These are phyloP conservation scores for Phylloporus sp. DNA, from an alignment of 1,284 basidiomycete species.

Conservation along the genomic window DNA sequence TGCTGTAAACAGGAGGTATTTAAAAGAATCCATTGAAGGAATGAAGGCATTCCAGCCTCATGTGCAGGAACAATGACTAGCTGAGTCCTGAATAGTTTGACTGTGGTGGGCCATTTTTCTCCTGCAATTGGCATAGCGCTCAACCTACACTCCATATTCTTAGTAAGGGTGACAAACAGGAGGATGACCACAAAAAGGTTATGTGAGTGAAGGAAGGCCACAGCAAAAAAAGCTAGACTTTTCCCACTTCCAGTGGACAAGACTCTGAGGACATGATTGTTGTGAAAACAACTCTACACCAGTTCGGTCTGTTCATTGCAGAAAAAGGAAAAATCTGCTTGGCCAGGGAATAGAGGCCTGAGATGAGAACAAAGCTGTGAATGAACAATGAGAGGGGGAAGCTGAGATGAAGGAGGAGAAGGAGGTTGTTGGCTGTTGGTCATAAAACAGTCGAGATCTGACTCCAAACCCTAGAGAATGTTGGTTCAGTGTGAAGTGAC, in stretches of 20 bases:
- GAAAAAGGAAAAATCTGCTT: background rate
- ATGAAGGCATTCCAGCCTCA: background rate
- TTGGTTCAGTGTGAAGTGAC: background rate
- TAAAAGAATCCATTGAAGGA: conserved; percentile 3
- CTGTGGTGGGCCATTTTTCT: background rate
- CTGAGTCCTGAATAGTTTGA: background rate
- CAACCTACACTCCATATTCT: background rate
- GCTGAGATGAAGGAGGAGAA: background rate
- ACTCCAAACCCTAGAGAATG: background rate
- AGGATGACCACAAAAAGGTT: background rate
- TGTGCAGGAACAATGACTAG: conserved; percentile 15
- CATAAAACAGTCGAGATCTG: background rate
- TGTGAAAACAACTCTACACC: background rate
- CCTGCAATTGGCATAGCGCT: background rate
- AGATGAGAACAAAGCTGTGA: background rate
- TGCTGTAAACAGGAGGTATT: background rate
- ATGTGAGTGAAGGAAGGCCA: background rate
- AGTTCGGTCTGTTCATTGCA: background rate
- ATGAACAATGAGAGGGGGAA: background rate
- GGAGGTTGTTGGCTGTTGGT: background rate
- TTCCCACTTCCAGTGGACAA: background rate
- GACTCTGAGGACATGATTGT: background rate
- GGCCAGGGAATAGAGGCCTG: background rate
- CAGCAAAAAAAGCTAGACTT: background rate
- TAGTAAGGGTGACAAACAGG: background rate